Conservation (phyloP, 2,329 filamentous ascomycete species). For the Seiridium cupressi region DNA sequence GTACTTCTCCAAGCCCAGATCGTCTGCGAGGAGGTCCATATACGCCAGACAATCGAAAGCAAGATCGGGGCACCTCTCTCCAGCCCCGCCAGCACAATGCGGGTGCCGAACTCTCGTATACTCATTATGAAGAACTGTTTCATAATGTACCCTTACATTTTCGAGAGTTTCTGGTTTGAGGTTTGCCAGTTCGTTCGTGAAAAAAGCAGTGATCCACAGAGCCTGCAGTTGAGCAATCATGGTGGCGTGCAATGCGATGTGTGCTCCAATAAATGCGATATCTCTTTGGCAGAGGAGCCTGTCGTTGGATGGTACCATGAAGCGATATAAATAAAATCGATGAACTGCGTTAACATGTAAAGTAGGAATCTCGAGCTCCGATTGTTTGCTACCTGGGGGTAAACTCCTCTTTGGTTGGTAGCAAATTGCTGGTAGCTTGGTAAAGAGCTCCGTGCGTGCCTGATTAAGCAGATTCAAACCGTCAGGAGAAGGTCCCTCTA, state of each 20-base stretch:
- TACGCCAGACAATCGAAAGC: constrained; percentile 63
- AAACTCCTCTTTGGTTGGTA: neutral
- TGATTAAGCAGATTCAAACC: neutral
- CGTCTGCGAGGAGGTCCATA: constrained; percentile 54
- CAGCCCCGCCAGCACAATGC: constrained; percentile 39
- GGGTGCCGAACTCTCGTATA: constrained; percentile 56
- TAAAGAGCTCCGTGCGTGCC: neutral
- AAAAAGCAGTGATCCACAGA: constrained; percentile 56
- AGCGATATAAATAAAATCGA: constrained; percentile 21
- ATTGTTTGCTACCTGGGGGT: no score
- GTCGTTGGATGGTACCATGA: constrained; percentile 23
- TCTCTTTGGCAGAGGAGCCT: constrained; percentile 16
- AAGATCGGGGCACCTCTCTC: constrained; percentile 51
- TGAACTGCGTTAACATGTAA: neutral
- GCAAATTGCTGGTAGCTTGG: neutral
- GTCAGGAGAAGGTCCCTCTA: neutral
- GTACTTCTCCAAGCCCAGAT: constrained; percentile 46
- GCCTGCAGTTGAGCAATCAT: constrained; percentile 36
- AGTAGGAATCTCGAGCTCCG: no score
- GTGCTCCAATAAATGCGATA: constrained; percentile 29
- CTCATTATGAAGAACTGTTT: constrained; percentile 51
- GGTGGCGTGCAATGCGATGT: constrained; percentile 28
- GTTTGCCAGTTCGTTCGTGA: constrained; percentile 35
- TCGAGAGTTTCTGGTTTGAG: constrained; percentile 25
- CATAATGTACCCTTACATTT: constrained; percentile 16